Conservation (phyloP, 176 grass and related monocot species). For the Avena sativa region DNA sequence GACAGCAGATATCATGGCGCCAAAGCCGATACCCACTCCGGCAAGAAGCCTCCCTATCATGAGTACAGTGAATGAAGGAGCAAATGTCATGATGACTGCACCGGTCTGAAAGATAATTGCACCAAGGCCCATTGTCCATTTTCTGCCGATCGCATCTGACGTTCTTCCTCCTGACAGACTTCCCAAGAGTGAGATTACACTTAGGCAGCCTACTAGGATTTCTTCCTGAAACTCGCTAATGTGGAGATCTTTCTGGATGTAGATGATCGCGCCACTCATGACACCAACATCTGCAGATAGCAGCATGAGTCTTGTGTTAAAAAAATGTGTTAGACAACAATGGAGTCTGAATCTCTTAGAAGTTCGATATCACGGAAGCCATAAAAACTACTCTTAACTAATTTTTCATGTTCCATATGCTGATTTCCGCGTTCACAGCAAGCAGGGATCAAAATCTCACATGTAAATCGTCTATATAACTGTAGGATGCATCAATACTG, state of each 20-base stretch:
- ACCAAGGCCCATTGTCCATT: slow-evolving; percentile 94
- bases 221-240: slow-evolving; percentile 90
- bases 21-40: slow-evolving; percentile 88
- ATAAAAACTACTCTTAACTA: background rate
- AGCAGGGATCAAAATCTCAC: background rate
- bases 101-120: slow-evolving; percentile 83
- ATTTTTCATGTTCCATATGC: background rate
- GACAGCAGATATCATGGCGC: slow-evolving; percentile 87
- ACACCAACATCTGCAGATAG: slow-evolving; percentile 85
- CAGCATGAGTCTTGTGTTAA: slow-evolving; percentile 22
- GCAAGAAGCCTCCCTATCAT: slow-evolving; percentile 81
- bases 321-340: background rate
- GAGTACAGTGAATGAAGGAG: slow-evolving; percentile 82
- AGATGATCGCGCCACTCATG: slow-evolving; percentile 85
- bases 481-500: background rate
- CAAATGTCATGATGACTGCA: slow-evolving; percentile 81
- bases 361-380: background rate
- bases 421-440: slow-evolving; percentile 22
- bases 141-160: slow-evolving; percentile 82
- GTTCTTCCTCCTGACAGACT: slow-evolving; percentile 87
- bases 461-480: background rate
- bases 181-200: slow-evolving; percentile 86
- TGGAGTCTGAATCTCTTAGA: background rate
- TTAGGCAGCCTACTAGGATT: slow-evolving; percentile 85
- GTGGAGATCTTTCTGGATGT: slow-evolving; percentile 89